Evolutionary conservation across 306 rosid species (phyloP).

Genomic region (Astragalus glycyphyllos): DNA sequence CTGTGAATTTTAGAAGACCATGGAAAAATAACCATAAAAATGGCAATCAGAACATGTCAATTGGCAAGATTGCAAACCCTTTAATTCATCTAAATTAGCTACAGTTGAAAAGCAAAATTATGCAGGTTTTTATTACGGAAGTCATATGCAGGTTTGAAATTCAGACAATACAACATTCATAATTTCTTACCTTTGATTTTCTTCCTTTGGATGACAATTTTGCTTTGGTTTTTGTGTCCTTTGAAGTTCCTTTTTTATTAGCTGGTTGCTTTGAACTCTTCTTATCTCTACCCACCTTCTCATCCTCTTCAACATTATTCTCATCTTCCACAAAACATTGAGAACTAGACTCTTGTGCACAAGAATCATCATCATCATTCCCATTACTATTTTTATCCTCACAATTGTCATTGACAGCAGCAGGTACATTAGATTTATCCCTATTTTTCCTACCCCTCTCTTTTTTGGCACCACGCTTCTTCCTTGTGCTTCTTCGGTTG

Average conservation of each 20-base stretch:
- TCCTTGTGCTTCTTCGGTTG: constrained; percentile 55
- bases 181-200: constrained; percentile 75
- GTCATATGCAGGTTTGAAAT: constrained; percentile 15
- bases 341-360: constrained; percentile 53
- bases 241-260: constrained; percentile 56
- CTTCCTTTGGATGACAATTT: constrained; percentile 68
- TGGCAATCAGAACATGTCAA: constrained; percentile 14
- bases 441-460: constrained; percentile 57
- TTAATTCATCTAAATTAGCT: constrained; percentile 11
- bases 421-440: constrained; percentile 47
- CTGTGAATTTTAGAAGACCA: not conserved
- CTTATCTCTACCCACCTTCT: constrained; percentile 46
- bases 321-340: constrained; percentile 41
- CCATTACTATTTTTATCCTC: constrained; percentile 44
- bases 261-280: constrained; percentile 52
- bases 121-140: no score
- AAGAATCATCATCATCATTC: constrained; percentile 34
- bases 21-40: not conserved
- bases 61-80: not conserved
- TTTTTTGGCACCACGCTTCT: constrained; percentile 67
- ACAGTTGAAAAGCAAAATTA: not conserved
- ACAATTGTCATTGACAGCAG: constrained; percentile 30
- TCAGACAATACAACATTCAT: constrained; percentile 27
- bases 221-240: constrained; percentile 56
- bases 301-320: constrained; percentile 48